phyloP scores from a whole-genome alignment of 345 rosid genomes.

The Rhizophora apiculata region DNA sequence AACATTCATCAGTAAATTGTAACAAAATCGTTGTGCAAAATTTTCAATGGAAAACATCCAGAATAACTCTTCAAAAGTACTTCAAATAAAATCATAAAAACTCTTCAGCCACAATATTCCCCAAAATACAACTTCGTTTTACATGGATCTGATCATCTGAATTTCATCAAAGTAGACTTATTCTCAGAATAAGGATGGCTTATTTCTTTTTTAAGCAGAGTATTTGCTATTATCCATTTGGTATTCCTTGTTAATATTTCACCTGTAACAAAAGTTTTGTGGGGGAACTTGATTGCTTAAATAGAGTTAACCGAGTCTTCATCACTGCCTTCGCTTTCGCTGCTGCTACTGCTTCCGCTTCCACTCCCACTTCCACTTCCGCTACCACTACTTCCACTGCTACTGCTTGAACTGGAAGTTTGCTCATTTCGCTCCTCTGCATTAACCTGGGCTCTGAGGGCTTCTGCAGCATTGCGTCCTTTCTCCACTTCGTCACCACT shows the following conservation, averaged over 20 bases:
- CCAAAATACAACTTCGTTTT: too few relatives aligned
- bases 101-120: too few relatives aligned
- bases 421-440: slow-evolving; percentile 36
- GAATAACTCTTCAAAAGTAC: too few relatives aligned
- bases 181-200: neutral
- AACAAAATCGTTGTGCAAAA: too few relatives aligned
- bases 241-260: neutral
- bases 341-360: slow-evolving; percentile 55
- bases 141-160: neutral
- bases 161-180: neutral
- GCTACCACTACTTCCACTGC: slow-evolving; percentile 70
- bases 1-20: too few relatives aligned
- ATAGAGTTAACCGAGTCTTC: slow-evolving; percentile 68
- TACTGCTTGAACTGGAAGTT: slow-evolving; percentile 59
- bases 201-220: slow-evolving; percentile 5
- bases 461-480: slow-evolving; percentile 91
- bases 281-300: slow-evolving; percentile 17
- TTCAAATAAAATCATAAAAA: too few relatives aligned
- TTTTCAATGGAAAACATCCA: too few relatives aligned
- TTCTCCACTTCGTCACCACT: slow-evolving; percentile 61
- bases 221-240: neutral
- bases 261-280: neutral
- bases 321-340: slow-evolving; percentile 65
- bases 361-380: slow-evolving; percentile 59
- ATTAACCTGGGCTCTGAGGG: slow-evolving; percentile 80